Evolutionary conservation across 345 rosid species (phyloP), one percentile per base, ranked within the genome.

Genomic region (Iberis pinnata): DNA sequence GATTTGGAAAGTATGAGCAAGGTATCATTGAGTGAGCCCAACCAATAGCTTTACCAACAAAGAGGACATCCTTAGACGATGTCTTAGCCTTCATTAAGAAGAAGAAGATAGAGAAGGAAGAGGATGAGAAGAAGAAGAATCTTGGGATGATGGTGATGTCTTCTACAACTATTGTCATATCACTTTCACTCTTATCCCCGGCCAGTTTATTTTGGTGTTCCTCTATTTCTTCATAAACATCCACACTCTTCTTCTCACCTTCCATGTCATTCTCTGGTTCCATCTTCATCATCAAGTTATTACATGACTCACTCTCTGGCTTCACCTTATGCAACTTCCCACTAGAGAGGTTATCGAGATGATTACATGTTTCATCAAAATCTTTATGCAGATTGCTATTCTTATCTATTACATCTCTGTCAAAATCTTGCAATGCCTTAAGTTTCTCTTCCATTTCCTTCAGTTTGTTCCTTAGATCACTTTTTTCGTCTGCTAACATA

Each of bases 361-460:
- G 78, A 41, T 61, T 62, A 17, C 60, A 73, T 12, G 88, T 88
- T 41, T 76, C 86, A n/a, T 71, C 62, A 53, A 81, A 75, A 61
- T 76, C 61, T 19, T 73, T 76, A 37, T 74, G 75, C 24, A 88
- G 78, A 57, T 69, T 69, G 36, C 50, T 70, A 54, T 69, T 75
- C 67, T 79, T 80, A 18, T 72, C 74, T 65, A 80, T 71, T 15
- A 88, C 71, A 16, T 36, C 72, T 42, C 48, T 60, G 61, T 81
- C 72, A 18, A 83, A 70, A 46, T 75, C 78, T 64, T 79, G 75
- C 68, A 86, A 65, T 10, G 68, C 78, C 9, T 25, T 53, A 50
- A 88, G 68, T 58, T 73, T 85, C 42, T 76, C 76, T 58, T 88
- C 87, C 85, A 79, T 76, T 57, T 75, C 80, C 52, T 35, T 75